phyloP scores from a whole-genome alignment of 345 rosid genomes.

The Litchi chinensis region DNA sequence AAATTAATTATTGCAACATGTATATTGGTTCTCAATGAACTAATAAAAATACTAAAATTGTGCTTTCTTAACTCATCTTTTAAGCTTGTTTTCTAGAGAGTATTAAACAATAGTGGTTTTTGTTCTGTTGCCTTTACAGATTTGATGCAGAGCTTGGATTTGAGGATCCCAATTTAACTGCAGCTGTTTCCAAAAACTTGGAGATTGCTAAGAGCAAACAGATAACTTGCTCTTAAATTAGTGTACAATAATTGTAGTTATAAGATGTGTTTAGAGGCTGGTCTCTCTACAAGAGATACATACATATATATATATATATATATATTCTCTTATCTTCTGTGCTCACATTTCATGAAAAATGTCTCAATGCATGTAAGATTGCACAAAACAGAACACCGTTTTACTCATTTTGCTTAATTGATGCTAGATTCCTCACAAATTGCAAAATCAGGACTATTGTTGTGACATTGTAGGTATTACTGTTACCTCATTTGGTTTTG shows the following conservation, averaged over 20 bases:
- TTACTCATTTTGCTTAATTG: too few species aligned
- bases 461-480: too few species aligned
- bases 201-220: slow-evolving; percentile 66
- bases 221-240: slow-evolving; percentile 57
- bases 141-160: slow-evolving; percentile 77
- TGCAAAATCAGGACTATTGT: too few species aligned
- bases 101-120: not conserved
- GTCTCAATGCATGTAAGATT: not conserved
- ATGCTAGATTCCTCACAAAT: too few species aligned
- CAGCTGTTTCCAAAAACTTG: slow-evolving; percentile 73
- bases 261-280: slow-evolving; percentile 12
- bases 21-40: too few species aligned
- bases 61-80: not conserved
- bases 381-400: too few species aligned
- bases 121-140: slow-evolving; percentile 38
- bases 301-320: slow-evolving; percentile 6
- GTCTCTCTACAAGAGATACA: not conserved
- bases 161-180: slow-evolving; percentile 84
- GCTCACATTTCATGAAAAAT: not conserved
- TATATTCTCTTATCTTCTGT: not conserved
- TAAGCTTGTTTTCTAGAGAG: not conserved
- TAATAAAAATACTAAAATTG: too few species aligned
- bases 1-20: not conserved
- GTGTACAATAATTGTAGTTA: slow-evolving; percentile 39
- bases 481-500: too few species aligned